Evolutionary conservation across 257 asterid species (phyloP).

Genomic region (Plantago major): DNA sequence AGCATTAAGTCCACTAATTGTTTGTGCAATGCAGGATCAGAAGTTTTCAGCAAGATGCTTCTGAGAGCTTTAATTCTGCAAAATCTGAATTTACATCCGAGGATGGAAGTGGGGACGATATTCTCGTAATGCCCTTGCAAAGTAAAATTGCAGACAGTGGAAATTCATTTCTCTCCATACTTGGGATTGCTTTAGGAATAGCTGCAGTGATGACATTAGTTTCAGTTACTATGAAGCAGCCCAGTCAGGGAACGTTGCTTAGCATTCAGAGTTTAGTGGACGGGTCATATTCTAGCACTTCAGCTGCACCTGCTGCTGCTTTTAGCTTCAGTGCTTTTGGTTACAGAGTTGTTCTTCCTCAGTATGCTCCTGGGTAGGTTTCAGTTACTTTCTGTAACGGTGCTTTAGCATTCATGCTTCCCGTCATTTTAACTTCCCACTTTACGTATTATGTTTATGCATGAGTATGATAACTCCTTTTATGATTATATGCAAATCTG

Average conservation of each 20-base stretch:
- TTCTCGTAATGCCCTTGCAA: slow-evolving; percentile 25
- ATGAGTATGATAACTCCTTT: neutral
- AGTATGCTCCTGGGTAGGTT: slow-evolving; percentile 72
- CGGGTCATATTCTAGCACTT: slow-evolving; percentile 36
- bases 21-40: slow-evolving; percentile 37
- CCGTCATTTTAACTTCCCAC: no score
- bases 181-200: slow-evolving; percentile 57
- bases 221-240: slow-evolving; percentile 39
- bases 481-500: no score
- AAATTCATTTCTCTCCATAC: slow-evolving; percentile 51
- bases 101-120: slow-evolving; percentile 28
- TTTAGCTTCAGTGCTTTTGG: slow-evolving; percentile 74
- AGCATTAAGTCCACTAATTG: no score
- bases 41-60: slow-evolving; percentile 35
- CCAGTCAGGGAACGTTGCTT: slow-evolving; percentile 43
- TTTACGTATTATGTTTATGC: no score
- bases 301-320: slow-evolving; percentile 38
- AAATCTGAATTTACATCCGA: slow-evolving; percentile 28
- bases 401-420: no score
- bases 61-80: slow-evolving; percentile 28
- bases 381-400: neutral
- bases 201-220: slow-evolving; percentile 59
- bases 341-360: slow-evolving; percentile 64
- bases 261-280: slow-evolving; percentile 48
- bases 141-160: slow-evolving; percentile 25